Evolutionary conservation across 2,329 filamentous ascomycete species (phyloP), one percentile per base, ranked within the genome.

Genomic region (Colletotrichum eleusines): DNA sequence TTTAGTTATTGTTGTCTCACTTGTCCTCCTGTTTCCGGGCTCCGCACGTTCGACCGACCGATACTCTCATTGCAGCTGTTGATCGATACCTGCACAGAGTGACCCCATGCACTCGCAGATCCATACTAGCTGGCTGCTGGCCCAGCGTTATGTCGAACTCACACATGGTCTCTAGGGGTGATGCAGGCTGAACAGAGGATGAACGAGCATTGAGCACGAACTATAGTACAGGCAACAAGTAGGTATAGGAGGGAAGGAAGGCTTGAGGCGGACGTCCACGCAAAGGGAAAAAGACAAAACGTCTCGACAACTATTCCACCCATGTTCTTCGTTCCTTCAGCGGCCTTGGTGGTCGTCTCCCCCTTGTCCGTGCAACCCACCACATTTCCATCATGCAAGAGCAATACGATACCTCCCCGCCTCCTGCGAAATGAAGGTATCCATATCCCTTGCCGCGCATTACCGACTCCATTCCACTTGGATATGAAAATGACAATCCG

Each of bases 141-240:
- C 44, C 20, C 16, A 9, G 44, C 12, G 5, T 50, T 11, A 3
- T 14, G 23, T 58, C 7, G 7, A 42, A 28, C 23, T 42, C 35
- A 58, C 35, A 58, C 54, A 28, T 28, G 33, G 11, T 12, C 3
- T 28, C 12, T 18, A 12, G n/a, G 16, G 35, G 42, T 42, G 9
- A 11, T 42, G 11, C 18, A 31, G 57, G 26, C 63, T 71, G 68
- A 71, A 71, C 64, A 75, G 69, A 71, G 74, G 74, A 67, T 74
- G 74, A 71, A 74, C 68, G 68, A 58, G 64, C 69, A 70, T 65
- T 72, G 59, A 65, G 66, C 69, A 60, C 69, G 69, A 59, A 64
- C 66, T 72, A 72, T 72, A 70, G 60, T 70, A 72, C 69, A 72
- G 66, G 54, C 69, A 70, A 66, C 68, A 69, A 72, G 69, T 70